Evolutionary conservation across 2,329 filamentous ascomycete species (phyloP), one percentile per base, ranked within the genome.

Genomic region (Lachnellula suecica): DNA sequence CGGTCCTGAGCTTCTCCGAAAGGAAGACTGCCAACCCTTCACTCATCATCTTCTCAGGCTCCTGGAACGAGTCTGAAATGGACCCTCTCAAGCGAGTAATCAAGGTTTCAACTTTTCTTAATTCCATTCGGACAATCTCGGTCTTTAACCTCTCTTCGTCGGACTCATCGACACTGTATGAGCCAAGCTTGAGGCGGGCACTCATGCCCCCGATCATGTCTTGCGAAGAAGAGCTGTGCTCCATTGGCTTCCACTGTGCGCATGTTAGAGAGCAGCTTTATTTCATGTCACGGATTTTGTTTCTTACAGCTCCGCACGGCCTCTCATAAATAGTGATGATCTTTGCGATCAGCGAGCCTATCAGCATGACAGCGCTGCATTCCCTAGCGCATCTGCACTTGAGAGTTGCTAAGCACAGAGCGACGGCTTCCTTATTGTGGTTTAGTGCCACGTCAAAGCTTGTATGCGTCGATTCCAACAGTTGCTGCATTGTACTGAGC

Each of bases 321-420:
- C n/a, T 37, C 15, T 49, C 22, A 34, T 49, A 49, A 7, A 49
- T 41, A 23, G 24, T 40, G 34, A 49, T 49, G 11, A 49, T 49
- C 34, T 49, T 40, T 10, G 46, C 46, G 31, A 42, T 20, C 37
- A 49, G 38, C 19, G 46, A 49, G 20, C 34, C 37, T 41, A 49
- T 25, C 15, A 49, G 24, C 19, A 49, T 11, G 29, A 40, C 23
- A 19, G 31, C 20, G 13, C 34, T 41, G 37, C 46, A 42, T 27
- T 49, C 46, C 7, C 22, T 4, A 3, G 46, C 23, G n/a, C 46
- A 49, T 2, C 13, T 10, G 20, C 46, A 49, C 23, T 49, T 41
- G 9, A 49, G 35, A 25, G 46, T 42, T 19, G 46, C 15, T 11
- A 49, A 2, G n/a, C 46, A 42, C 1, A 49, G 37, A 15, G 4